Evolutionary conservation across 2,329 filamentous ascomycete genomes (phyloP).

Genomic region (Karstenula rhodostoma): DNA sequence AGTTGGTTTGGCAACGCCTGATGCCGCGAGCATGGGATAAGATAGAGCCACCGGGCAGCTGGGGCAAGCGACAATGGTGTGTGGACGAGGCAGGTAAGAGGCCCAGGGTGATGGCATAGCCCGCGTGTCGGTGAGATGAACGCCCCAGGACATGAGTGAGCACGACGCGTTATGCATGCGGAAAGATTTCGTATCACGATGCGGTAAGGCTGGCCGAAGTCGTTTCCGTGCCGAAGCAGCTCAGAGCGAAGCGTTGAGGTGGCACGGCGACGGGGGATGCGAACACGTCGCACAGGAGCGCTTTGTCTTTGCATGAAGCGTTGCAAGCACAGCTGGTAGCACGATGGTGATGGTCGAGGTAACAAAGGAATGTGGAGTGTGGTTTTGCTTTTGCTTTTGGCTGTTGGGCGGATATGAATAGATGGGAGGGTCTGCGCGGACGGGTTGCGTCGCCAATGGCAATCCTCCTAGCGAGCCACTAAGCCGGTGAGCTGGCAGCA

Average conservation of each 20-base stretch:
- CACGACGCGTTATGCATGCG: not conserved
- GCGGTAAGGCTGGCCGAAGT: not conserved
- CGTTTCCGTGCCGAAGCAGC: not conserved
- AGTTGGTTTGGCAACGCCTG: not conserved
- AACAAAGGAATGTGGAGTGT: not conserved
- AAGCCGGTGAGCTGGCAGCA: not conserved
- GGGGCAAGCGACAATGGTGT: not conserved
- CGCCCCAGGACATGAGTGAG: conserved; percentile 9
- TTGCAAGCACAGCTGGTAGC: not conserved
- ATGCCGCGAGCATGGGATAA: conserved; percentile 1
- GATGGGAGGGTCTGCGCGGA: conserved; percentile 2
- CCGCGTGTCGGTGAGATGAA: not conserved
- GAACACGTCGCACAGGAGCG: not conserved
- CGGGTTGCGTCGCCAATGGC: conserved; percentile 2
- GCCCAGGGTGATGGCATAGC: conserved; percentile 3
- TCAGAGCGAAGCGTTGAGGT: not conserved
- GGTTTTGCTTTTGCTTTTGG: not conserved
- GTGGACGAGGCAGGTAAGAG: not conserved
- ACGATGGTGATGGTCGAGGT: not conserved
- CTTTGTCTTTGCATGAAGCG: not conserved
- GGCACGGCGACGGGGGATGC: not conserved
- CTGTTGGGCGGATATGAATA: conserved; percentile 4
- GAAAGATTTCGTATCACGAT: not conserved
- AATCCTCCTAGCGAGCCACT: not conserved
- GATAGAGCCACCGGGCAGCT: conserved; percentile 7